Evolutionary conservation across 2,329 filamentous ascomycete species (phyloP), one percentile per base, ranked within the genome.

Genomic region (Phaeomoniella chlamydospora): DNA sequence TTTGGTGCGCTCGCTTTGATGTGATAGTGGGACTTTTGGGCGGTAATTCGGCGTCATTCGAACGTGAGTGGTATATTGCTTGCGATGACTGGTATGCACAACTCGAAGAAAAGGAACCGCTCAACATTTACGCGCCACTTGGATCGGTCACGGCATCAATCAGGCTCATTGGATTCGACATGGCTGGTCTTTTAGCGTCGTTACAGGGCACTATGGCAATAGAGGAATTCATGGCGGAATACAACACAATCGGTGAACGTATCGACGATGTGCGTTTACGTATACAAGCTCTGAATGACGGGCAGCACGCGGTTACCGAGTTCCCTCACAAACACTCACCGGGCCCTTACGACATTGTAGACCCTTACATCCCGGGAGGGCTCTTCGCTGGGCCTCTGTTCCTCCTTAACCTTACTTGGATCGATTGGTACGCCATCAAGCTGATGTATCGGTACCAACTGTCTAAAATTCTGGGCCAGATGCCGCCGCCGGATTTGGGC

Each of bases 1-100:
- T 70, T n/a, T 96, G 90, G 90, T 94, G 94, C 54, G 70, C 77
- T 18, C 77, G 87, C 22, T 93, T 93, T 51, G 90, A 96, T 54
- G 68, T 87, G 6, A 82, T 87, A 39, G 77, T 84, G 4, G 81
- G 82, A 1, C 71, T 94, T 42, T 77, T 94, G 67, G 82, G 82
- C 15, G 81, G 82, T 1, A 80, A 80, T 45, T 75, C 78, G 45
- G 77, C 82, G 1, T 71, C 77, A 2, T 64, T 96, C 11, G 69
- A 77, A 4, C 71, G 76, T 33, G 77, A 85, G 40, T 96, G 87
- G 87, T 87, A 88, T 49, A 64, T 68, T 2, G 62, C 67, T 5
- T 70, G 74, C 37, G 65, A 78, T 31, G 64, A 75, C 3, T 80
- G 73, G 51, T 81, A 78, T 49, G 60, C 65, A 26, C 59, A 69